Evolutionary conservation across 108 stramenopile genomes (phyloP).

Genomic region (Cyclotella sp.): DNA sequence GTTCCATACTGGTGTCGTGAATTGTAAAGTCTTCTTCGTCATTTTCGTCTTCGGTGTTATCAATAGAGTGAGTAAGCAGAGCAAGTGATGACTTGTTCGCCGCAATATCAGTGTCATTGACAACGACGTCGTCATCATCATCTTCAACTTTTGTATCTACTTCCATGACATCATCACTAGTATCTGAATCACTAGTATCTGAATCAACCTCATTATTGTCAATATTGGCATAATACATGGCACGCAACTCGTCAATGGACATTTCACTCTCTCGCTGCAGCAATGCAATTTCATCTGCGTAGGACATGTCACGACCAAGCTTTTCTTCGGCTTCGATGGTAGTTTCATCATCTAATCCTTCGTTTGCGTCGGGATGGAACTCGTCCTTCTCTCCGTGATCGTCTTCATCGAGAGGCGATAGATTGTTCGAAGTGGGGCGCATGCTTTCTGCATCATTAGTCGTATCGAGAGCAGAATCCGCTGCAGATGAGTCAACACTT

Average conservation of each 20-base stretch:
- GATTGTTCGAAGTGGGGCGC: not conserved
- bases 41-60: constrained; percentile 34
- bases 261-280: constrained; percentile 64
- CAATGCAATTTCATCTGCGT: constrained; percentile 61
- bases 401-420: constrained; percentile 23
- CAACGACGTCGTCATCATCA: constrained; percentile 22
- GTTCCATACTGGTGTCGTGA: constrained; percentile 33
- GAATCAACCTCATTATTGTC: not conserved
- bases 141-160: not conserved
- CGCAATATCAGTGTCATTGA: constrained; percentile 12
- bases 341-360: constrained; percentile 73
- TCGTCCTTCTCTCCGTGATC: constrained; percentile 60
- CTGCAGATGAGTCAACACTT: not conserved
- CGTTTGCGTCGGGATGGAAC: constrained; percentile 50
- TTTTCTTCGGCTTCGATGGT: constrained; percentile 70
- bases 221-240: constrained; percentile 52
- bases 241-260: constrained; percentile 68
- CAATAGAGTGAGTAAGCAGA: not conserved
- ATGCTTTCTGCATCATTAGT: not conserved
- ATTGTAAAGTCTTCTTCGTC: constrained; percentile 52
- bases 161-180: not conserved
- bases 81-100: constrained; percentile 8
- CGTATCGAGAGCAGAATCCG: not conserved
- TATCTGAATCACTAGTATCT: not conserved
- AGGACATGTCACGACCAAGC: constrained; percentile 58